phyloP scores from a whole-genome alignment of 805 yeast genomes.

The Ogataea pilisensis region DNA sequence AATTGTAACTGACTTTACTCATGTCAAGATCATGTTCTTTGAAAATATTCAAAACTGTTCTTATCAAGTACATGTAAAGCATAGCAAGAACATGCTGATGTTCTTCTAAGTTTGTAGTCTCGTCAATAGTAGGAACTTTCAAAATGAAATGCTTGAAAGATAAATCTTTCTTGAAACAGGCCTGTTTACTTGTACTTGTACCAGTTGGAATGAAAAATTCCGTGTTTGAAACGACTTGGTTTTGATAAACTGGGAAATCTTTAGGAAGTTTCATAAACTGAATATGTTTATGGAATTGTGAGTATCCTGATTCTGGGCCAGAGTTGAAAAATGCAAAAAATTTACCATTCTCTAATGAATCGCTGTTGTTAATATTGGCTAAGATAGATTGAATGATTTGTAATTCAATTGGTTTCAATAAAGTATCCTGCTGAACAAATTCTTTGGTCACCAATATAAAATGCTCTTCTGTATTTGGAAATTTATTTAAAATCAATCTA shows the following conservation, averaged over 20 bases:
- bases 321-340: constrained; percentile 86
- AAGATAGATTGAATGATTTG: constrained; percentile 54
- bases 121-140: constrained; percentile 43
- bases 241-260: constrained; percentile 55
- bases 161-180: constrained; percentile 55
- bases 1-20: constrained; percentile 65
- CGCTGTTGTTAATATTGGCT: constrained; percentile 39
- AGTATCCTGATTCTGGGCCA: constrained; percentile 89
- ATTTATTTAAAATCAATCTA: constrained; percentile 76
- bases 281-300: constrained; percentile 88
- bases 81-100: constrained; percentile 58
- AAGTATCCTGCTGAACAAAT: constrained; percentile 66
- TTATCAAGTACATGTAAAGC: constrained; percentile 68
- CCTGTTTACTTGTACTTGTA: constrained; percentile 38
- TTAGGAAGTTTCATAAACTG: constrained; percentile 76
- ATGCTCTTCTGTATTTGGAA: constrained; percentile 78
- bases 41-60: constrained; percentile 63
- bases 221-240: constrained; percentile 37
- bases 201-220: constrained; percentile 54
- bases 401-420: constrained; percentile 71
- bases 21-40: constrained; percentile 43
- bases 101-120: constrained; percentile 32
- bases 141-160: constrained; percentile 81
- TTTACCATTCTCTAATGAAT: constrained; percentile 34
- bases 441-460: constrained; percentile 72